These are phyloP conservation scores for Diaporthe sp. DNA, from an alignment of 2,329 filamentous ascomycete species.

Conservation along the genomic window DNA sequence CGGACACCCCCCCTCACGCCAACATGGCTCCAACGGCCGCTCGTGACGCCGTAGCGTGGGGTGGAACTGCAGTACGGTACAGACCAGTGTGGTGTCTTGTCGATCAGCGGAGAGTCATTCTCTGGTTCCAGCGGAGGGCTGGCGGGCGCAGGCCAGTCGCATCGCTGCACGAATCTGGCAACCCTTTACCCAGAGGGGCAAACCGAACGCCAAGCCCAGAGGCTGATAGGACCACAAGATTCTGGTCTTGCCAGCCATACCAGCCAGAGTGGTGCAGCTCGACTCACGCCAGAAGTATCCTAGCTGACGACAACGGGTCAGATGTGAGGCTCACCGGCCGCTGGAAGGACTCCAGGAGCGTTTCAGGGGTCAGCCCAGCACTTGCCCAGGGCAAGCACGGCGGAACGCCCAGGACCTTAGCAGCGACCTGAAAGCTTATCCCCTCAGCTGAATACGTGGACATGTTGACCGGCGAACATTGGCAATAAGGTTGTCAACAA, in stretches of 20 bases:
- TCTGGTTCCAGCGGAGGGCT: conserved; percentile 23
- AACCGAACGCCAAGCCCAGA: conserved; percentile 14
- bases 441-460: neutral
- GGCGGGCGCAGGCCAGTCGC: conserved; percentile 16
- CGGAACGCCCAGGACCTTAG: conserved; percentile 11
- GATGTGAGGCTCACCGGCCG: conserved; percentile 12
- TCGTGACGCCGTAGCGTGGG: conserved; percentile 27
- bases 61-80: conserved; percentile 3
- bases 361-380: conserved; percentile 26
- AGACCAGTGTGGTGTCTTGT: conserved; percentile 4
- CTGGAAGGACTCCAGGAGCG: conserved; percentile 8
- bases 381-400: conserved; percentile 3
- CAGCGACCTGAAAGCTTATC: neutral
- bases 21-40: conserved; percentile 22
- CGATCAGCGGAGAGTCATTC: conserved; percentile 30
- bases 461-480: conserved; percentile 13
- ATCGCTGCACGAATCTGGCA: conserved; percentile 3
- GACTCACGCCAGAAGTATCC: conserved; percentile 27
- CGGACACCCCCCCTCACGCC: conserved; percentile 15
- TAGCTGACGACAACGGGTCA: conserved; percentile 19
- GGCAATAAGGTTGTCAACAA: conserved; percentile 1
- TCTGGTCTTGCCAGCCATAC: neutral
- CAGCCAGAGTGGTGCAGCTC: neutral
- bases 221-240: conserved; percentile 26
- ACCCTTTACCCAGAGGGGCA: conserved; percentile 13